Base-by-base conservation (phyloP, 345 rosid species). In the Geranium rotundifolium region DNA sequence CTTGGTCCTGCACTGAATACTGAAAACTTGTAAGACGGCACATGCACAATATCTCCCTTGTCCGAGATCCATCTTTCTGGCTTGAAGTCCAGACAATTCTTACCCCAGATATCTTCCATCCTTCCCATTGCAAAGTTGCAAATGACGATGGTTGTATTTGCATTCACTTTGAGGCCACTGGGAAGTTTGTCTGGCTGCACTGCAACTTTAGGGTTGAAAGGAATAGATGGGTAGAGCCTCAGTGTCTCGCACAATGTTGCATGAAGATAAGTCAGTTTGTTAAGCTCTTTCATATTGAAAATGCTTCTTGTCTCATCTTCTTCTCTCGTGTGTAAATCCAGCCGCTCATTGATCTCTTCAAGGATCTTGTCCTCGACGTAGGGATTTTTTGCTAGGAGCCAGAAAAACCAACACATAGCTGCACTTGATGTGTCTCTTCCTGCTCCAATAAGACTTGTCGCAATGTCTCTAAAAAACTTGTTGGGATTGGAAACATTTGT, bases 1-100 rank as follows among this genome's bases (percentile, higher is more conserved):
- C 97, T 85, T 0, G 97, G 96, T 5, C 97, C 99, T 4, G 97
- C 97, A 46, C 90, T 93, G 65, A 93, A 93, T 17, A 97, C 90
- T 10, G 88, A 96, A 52, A 93, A 93, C 68, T 73, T 90, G 62
- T 75, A 41, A 41, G 50, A 93, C 29, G 89, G 82, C 62, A 88
- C 96, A 3, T 76, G 91, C 66, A 61, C 72, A 7, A 86, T 76
- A 63, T 46, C 67, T 2, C 86, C 92, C 56, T 77, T 78, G 30
- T 74, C 46, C 17, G 99, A 84, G 19, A 93, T 29, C 99, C 99
- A 93, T 64, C 99, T 62, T 79, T 86, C 95, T 1, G 97, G 99
- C 13, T 81, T 77, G 59, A 79, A 93, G 68, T 93, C 97, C 67
- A 88, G 17, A 71, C 95, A 88, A 61, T 90, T 97, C 0, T 86